Percentiles rank a stretch among this genome's conserved stretches.
Conservation (phyloP, 2,329 filamentous ascomycete genomes). For the Fusarium sp. region DNA sequence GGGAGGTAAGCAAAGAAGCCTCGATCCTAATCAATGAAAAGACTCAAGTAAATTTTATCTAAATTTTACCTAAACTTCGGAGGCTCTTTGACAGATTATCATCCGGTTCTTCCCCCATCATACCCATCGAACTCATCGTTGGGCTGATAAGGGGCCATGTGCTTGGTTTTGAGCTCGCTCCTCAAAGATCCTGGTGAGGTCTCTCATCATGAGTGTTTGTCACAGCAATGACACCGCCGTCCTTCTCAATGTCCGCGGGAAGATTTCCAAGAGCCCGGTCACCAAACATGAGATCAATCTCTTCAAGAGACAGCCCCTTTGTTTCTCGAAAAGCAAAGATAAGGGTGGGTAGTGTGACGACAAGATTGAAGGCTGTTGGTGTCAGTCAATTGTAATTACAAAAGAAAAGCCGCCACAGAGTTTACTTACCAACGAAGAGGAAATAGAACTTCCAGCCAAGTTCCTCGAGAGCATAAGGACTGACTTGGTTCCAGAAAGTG, state of each 20-base stretch:
- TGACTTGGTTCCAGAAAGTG: conserved; percentile 66
- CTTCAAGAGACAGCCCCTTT: conserved; percentile 60
- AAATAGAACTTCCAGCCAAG: conserved; percentile 52
- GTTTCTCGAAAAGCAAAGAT: conserved; percentile 63
- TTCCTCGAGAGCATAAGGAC: conserved; percentile 57
- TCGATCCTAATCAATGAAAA: not conserved
- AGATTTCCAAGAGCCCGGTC: conserved; percentile 47
- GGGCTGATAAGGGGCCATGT: not conserved
- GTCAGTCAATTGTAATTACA: conserved; percentile 48
- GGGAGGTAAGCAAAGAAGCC: not conserved
- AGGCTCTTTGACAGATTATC: not conserved
- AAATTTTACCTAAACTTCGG: not conserved
- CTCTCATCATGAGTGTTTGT: conserved; percentile 27
- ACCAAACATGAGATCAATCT: conserved; percentile 63
- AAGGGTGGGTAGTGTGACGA: conserved; percentile 51
- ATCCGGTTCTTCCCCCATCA: not conserved
- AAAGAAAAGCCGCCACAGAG: conserved; percentile 43
- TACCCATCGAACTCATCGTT: no score
- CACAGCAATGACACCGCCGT: conserved; percentile 12
- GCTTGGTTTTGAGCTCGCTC: not conserved
- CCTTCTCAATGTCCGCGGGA: conserved; percentile 40
- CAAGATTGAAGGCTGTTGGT: conserved; percentile 44
- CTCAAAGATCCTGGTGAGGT: not conserved
- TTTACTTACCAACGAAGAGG: conserved; percentile 45
- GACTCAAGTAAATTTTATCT: not conserved